Evolutionary conservation across 306 rosid genomes (phyloP), one percentile per base, ranked within the genome.

Genomic region (Lagenaria siceraria): DNA sequence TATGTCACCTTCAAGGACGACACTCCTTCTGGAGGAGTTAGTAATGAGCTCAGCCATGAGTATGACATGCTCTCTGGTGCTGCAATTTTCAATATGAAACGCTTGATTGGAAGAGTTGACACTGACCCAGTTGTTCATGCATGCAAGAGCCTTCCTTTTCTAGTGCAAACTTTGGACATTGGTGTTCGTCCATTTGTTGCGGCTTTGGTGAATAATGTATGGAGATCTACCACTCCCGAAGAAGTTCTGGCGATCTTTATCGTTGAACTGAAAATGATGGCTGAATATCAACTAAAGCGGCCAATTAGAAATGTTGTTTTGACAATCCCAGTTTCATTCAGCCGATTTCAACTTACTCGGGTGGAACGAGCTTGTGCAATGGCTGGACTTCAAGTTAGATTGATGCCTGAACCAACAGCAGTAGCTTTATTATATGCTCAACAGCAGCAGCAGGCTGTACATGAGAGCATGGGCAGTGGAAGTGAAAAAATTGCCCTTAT

Each of bases 371-470:
- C 98, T 78, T 94, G 97, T 79, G 96, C 90, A 15, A 90, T 90
- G 92, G 97, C 97, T 76, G 96, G 98, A 74, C 90, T 94, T 75
- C 93, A 83, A 70, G 86, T 89, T 71, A 81, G 93, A 56, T 65
- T 90, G 77, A 94, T 94, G 95, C 95, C 95, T 62, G 97, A 94
- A 80, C 98, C 97, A 43, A 94, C 97, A 52, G 98, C 98, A 5
- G 89, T 94, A 82, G 98, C 97, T 18, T 79, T 94, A 86, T 74
- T 94, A 56, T 90, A 92, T 64, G 90, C 90, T 17, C 96, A 88
- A 78, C 88, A 87, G 40, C 90, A 90, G 33, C 96, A 90, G 81
- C 92, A 86, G 78, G 74, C 76, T 74, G 82, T 72, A 70, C 85
- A 82, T 56, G 90, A 90, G 5, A 82, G 63, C 52, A 64, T 72